These are phyloP conservation scores for Kwoniella botswanensis DNA, from an alignment of 768 basidiomycete genomes.

Conservation along the genomic window DNA sequence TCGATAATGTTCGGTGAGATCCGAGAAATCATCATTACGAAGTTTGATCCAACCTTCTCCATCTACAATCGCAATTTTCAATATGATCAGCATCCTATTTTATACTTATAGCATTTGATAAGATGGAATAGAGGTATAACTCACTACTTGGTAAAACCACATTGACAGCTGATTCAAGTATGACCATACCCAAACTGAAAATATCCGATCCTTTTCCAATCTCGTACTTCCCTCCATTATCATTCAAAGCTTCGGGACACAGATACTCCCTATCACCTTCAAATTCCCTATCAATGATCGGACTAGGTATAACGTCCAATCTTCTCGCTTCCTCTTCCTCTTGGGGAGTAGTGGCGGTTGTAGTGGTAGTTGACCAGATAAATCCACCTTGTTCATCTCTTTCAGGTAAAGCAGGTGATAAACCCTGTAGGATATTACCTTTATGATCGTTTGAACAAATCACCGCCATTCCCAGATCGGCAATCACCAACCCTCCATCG, in stretches of 20 bases:
- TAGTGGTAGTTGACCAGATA: conserved; percentile 26
- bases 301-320: conserved; percentile 33
- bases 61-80: conserved; percentile 60
- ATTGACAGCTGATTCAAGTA: conserved; percentile 92
- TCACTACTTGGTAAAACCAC: conserved; percentile 93
- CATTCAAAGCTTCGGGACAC: conserved; percentile 87
- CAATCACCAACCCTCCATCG: conserved; percentile 89
- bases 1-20: conserved; percentile 44
- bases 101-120: no score
- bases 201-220: conserved; percentile 91
- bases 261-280: conserved; percentile 98
- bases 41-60: conserved; percentile 94
- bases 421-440: conserved; percentile 28
- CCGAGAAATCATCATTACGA: conserved; percentile 86
- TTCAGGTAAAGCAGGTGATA: conserved; percentile 46
- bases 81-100: no score
- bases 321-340: conserved; percentile 8
- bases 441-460: conserved; percentile 71
- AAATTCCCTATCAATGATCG: conserved; percentile 60
- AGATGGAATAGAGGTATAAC: conserved; percentile 8
- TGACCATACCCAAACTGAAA: conserved; percentile 94
- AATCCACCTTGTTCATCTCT: conserved; percentile 39
- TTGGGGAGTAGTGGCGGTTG: conserved; percentile 7
- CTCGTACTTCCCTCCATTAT: conserved; percentile 61
- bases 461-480: conserved; percentile 99